Evolutionary conservation across 495 filamentous ascomycete species (phyloP).

Genomic region (Trypethelium eluteriae): DNA sequence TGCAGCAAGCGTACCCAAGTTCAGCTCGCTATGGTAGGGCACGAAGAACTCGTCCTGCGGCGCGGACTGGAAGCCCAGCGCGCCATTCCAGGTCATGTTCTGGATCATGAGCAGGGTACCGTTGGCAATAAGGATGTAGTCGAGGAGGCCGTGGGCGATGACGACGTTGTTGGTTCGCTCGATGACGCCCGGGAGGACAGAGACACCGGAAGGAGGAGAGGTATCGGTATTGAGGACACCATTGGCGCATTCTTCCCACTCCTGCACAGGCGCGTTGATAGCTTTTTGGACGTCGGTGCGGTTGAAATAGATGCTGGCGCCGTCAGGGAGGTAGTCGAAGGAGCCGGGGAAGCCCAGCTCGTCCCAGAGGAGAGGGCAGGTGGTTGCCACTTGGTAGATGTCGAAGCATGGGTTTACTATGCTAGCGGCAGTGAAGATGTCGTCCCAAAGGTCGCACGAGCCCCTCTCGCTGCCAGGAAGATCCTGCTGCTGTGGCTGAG

Average conservation of each 20-base stretch:
- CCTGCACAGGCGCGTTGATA: conserved; percentile 55
- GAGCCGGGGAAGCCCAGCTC: conserved; percentile 64
- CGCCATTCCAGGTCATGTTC: conserved; percentile 78
- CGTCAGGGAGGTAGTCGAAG: conserved; percentile 33
- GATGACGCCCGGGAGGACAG: conserved; percentile 60
- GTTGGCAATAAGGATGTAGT: conserved; percentile 56
- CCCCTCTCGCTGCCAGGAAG: conserved; percentile 20
- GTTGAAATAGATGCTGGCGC: conserved; percentile 67
- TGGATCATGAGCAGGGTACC: conserved; percentile 67
- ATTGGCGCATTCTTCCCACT: conserved; percentile 54
- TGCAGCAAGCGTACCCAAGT: conserved; percentile 25
- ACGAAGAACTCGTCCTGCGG: conserved; percentile 36
- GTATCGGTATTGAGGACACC: conserved; percentile 48
- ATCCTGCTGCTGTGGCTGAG: conserved; percentile 44
- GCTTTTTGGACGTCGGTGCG: conserved; percentile 64
- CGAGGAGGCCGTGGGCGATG: conserved; percentile 58
- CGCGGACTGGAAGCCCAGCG: conserved; percentile 53
- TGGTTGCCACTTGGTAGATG: conserved; percentile 66
- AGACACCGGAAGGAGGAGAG: conserved; percentile 25
- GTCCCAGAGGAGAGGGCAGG: conserved; percentile 66
- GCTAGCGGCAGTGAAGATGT: conserved; percentile 49
- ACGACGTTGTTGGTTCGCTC: conserved; percentile 62
- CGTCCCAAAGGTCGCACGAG: conserved; percentile 50
- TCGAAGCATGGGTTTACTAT: conserved; percentile 73
- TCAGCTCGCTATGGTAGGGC: conserved; percentile 32